A percentile compares a stretch with the other conserved stretches of the same genome.
Conservation (phyloP, 2,329 filamentous ascomycete genomes). For the Lasiodiplodia sp. region DNA sequence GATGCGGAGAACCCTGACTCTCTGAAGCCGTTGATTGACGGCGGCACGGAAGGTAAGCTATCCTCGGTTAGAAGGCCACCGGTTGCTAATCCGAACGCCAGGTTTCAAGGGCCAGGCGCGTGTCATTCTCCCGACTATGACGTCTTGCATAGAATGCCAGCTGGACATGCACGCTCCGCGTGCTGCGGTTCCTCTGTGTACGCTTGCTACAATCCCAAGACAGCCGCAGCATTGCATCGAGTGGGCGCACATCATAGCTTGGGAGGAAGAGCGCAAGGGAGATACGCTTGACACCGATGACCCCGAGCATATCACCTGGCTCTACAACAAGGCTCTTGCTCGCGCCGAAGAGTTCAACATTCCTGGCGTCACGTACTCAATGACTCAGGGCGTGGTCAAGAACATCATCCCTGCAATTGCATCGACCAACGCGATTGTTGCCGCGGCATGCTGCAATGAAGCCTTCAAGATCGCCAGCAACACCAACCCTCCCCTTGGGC, state of each 20-base stretch:
- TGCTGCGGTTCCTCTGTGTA: slow-evolving; percentile 95
- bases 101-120: slow-evolving; percentile 96
- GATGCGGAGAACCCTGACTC: slow-evolving; percentile 83
- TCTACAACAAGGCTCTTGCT: slow-evolving; percentile 82
- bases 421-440: slow-evolving; percentile 96
- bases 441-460: slow-evolving; percentile 95
- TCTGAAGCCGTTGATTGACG: slow-evolving; percentile 93
- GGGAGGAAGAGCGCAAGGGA: slow-evolving; percentile 77
- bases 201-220: slow-evolving; percentile 92
- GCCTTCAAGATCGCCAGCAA: slow-evolving; percentile 91
- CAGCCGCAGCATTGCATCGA: slow-evolving; percentile 98
- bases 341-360: slow-evolving; percentile 91
- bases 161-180: slow-evolving; percentile 98
- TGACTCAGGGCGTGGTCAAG: slow-evolving; percentile 97
- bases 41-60: slow-evolving; percentile 82
- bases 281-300: slow-evolving; percentile 92
- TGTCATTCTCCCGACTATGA: slow-evolving; percentile 89
- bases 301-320: slow-evolving; percentile 96
- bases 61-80: neutral
- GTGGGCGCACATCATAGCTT: slow-evolving; percentile 98
- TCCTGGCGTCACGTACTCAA: slow-evolving; percentile 87
- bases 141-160: slow-evolving; percentile 97
- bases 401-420: slow-evolving; percentile 99
- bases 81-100: slow-evolving; percentile 39
- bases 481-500: slow-evolving; percentile 79